These are phyloP conservation scores for Aspergillus aculeatinus DNA, from an alignment of 2,329 filamentous ascomycete species.

Conservation along the genomic window DNA sequence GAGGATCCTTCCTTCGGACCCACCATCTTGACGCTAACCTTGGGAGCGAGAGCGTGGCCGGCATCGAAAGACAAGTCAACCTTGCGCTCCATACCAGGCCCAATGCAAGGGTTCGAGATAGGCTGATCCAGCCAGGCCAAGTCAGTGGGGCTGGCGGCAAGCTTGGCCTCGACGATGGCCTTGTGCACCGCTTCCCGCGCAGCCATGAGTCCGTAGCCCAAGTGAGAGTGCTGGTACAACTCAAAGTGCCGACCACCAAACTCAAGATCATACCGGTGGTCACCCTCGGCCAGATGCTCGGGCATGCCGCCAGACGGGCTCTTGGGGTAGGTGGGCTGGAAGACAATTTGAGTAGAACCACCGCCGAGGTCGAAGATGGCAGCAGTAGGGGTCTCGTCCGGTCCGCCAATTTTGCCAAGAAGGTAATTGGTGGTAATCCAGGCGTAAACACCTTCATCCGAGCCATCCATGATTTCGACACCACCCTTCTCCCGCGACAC, in stretches of 20 bases:
- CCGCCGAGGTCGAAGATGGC: constrained; percentile 95
- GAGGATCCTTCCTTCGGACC: constrained; percentile 66
- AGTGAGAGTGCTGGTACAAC: constrained; percentile 96
- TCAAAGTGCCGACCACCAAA: constrained; percentile 90
- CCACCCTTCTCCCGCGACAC: constrained; percentile 81
- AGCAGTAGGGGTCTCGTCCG: constrained; percentile 85
- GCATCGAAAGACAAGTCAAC: constrained; percentile 70
- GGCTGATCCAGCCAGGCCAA: constrained; percentile 68
- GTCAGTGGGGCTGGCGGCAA: constrained; percentile 60
- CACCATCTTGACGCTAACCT: constrained; percentile 77
- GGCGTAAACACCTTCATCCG: constrained; percentile 94
- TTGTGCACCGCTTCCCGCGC: constrained; percentile 84
- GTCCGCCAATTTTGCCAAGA: constrained; percentile 91
- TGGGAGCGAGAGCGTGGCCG: constrained; percentile 63
- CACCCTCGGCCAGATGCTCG: constrained; percentile 77
- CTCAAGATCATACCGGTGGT: constrained; percentile 90
- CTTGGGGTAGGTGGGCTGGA: constrained; percentile 87
- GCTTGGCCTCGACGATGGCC: constrained; percentile 69
- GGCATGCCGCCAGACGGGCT: constrained; percentile 75
- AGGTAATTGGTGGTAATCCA: constrained; percentile 99
- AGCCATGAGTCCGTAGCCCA: constrained; percentile 94
- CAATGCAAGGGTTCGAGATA: constrained; percentile 81
- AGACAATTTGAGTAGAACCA: constrained; percentile 97
- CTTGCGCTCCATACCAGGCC: constrained; percentile 71
- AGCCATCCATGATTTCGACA: constrained; percentile 95